Conservation (phyloP, 345 rosid genomes). For the Lumnitzera littorea region DNA sequence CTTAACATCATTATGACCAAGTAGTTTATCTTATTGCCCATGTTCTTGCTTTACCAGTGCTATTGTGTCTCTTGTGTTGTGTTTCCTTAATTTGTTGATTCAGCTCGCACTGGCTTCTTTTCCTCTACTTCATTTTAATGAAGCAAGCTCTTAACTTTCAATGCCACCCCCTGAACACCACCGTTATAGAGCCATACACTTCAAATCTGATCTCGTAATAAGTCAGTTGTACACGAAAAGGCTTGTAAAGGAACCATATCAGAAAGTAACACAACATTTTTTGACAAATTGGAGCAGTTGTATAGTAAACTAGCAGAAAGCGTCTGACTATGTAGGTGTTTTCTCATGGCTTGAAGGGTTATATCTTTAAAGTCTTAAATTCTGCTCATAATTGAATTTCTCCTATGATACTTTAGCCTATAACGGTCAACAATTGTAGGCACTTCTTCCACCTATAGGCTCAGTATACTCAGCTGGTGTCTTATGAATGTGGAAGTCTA, state of each 20-base stretch:
- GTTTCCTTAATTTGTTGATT: too few species aligned
- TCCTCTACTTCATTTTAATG: too few species aligned
- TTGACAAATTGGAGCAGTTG: constrained; percentile 11
- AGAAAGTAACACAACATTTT: background rate
- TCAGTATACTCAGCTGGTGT: constrained; percentile 6
- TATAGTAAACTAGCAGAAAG: constrained; percentile 7
- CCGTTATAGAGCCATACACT: too few species aligned
- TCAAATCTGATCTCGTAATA: constrained; percentile 1
- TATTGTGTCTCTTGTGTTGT: too few species aligned
- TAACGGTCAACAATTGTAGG: constrained; percentile 23
- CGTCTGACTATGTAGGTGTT: constrained; percentile 1
- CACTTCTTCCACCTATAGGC: constrained; percentile 1
- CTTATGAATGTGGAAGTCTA: constrained; percentile 9
- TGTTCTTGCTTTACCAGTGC: too few species aligned
- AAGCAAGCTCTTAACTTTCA: too few species aligned
- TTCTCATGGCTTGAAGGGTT: constrained; percentile 7
- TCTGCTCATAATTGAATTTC: constrained; percentile 12
- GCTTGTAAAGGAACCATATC: constrained; percentile 3
- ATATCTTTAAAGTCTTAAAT: constrained; percentile 3
- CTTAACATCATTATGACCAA: too few species aligned
- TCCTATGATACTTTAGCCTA: constrained; percentile 25
- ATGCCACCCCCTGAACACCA: too few species aligned
- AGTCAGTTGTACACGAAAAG: constrained; percentile 7
- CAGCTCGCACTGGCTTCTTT: too few species aligned
- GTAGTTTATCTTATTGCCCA: too few species aligned